Evolutionary conservation across 2,329 filamentous ascomycete species (phyloP), one percentile per base, ranked within the genome.

Genomic region (Hymenoscyphus albidus): DNA sequence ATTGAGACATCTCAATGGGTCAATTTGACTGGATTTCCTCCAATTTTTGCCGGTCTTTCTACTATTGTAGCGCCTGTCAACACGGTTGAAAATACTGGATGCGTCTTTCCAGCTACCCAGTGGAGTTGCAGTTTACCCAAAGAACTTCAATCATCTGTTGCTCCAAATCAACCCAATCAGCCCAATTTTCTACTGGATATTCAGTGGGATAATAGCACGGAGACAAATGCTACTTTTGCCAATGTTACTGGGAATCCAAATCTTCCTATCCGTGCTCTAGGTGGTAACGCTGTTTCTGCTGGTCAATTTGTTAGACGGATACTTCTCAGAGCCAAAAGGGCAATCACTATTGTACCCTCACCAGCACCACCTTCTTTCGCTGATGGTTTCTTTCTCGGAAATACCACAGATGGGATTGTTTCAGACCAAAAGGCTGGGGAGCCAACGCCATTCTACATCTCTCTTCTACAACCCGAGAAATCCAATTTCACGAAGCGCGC

Each of bases 121-220:
- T 98, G 93, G 93, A 96, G 90, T 74, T 98, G 93, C 75, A 84
- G 88, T 12, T 77, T 96, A 16, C 92, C 93, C 2, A 92, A 92
- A 74, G 91, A 93, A 70, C 78, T 91, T 65, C 90, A 93, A 55
- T 77, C 82, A 3, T 81, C 83, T 1, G 85, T 88, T 55, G 78
- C 81, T 1, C 87, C 88, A 0, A 91, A 88, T 72, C 80, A 82
- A 42, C 79, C 87, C 0, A 83, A 89, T 67, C 85, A 92, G 72
- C 93, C 93, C 0, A 91, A 89, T 60, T 92, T 97, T 72, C 83
- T 91, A 59, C 81, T 97, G 68, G 85, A 95, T 70, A 93, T 97
- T 65, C 78, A 91, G 79, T 84, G 87, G 82, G 83, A 92, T 80
- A 81, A 88, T 78, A 79, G 80, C 78, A 81, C 84, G 38, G 72